Evolutionary conservation across 1,139 yeast genomes (phyloP).

Genomic region (Arxiozyma telluris): DNA sequence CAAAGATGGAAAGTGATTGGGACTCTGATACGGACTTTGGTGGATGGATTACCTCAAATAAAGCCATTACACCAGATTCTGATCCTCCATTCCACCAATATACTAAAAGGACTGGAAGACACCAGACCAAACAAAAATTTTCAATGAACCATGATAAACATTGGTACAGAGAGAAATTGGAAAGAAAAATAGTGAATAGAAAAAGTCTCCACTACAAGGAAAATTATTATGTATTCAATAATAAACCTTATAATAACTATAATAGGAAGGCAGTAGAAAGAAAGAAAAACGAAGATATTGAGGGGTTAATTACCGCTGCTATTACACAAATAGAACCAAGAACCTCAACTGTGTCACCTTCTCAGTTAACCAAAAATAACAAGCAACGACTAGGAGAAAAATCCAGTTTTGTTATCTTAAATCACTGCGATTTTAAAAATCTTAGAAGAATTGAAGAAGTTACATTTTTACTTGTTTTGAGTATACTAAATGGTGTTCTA

Average conservation of each 20-base stretch:
- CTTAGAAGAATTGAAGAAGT: background rate
- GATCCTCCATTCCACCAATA: background rate
- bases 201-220: no score
- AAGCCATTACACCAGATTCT: background rate
- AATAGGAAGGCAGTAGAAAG: background rate
- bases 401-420: background rate
- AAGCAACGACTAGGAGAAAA: background rate
- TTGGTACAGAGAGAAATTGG: background rate
- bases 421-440: background rate
- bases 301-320: background rate
- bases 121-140: background rate
- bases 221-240: no score
- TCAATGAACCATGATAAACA: background rate
- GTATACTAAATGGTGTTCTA: slow-evolving; percentile 1
- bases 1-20: background rate
- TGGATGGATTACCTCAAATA: background rate
- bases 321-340: background rate
- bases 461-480: background rate
- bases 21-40: background rate
- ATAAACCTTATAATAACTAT: background rate
- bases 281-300: background rate
- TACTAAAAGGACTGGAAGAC: background rate
- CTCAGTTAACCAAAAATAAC: background rate
- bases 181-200: background rate
- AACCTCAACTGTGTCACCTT: background rate